These are phyloP conservation scores for Oryza meyeriana DNA, from an alignment of 176 grass and related monocot species.

Conservation along the genomic window DNA sequence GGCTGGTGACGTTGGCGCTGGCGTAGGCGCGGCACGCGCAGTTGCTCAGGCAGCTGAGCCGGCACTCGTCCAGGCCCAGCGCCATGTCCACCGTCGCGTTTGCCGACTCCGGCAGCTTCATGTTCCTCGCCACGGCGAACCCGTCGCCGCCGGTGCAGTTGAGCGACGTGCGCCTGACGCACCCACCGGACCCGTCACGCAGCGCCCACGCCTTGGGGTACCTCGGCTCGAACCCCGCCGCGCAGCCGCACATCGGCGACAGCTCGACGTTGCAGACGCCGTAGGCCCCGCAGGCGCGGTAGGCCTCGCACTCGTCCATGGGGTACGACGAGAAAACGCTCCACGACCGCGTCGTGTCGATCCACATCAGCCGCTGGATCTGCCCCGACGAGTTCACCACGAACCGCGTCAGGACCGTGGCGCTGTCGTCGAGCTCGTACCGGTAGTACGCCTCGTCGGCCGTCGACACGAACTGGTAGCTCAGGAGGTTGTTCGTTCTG, in stretches of 20 bases:
- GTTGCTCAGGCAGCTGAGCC: conserved; percentile 39
- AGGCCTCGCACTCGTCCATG: conserved; percentile 54
- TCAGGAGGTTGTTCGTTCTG: conserved; percentile 17
- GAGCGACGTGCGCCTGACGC: conserved; percentile 34
- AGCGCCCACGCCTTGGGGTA: conserved; percentile 46
- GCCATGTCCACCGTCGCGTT: conserved; percentile 40
- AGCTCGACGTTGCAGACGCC: conserved; percentile 43
- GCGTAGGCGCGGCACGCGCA: conserved; percentile 61
- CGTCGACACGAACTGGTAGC: conserved; percentile 38
- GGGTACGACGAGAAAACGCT: conserved; percentile 47
- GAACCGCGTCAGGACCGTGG: conserved; percentile 28
- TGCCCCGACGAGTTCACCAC: conserved; percentile 32
- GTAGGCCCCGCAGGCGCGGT: conserved; percentile 47
- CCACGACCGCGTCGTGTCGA: conserved; percentile 38
- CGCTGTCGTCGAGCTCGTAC: neutral
- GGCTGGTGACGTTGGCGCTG: conserved; percentile 37
- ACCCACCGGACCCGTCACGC: conserved; percentile 48
- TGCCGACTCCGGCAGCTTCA: conserved; percentile 67
- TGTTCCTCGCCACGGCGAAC: conserved; percentile 31
- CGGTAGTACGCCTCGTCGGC: conserved; percentile 40
- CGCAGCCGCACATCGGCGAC: conserved; percentile 43
- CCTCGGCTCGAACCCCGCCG: conserved; percentile 36
- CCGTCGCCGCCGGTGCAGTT: conserved; percentile 46
- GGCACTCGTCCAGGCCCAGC: conserved; percentile 42
- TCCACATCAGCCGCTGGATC: conserved; percentile 48